Percentiles rank a stretch among this genome's conserved stretches.
Evolutionary conservation across 1,139 yeast species (phyloP).

Genomic region (Yamadazyma taylorii): DNA sequence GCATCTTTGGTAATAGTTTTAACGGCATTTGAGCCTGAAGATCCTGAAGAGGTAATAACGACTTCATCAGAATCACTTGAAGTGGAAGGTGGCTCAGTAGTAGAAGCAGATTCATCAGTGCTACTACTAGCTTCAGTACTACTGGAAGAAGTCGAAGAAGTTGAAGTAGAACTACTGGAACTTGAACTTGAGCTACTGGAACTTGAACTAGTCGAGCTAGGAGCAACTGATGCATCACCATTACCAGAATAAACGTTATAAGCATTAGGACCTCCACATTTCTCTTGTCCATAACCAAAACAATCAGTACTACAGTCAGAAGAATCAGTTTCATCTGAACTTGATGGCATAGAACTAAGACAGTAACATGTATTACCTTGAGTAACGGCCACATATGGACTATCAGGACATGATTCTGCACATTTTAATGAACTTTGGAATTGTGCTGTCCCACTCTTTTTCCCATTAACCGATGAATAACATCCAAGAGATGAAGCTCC

Average conservation of each 20-base stretch:
- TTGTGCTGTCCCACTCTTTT: slow-evolving; percentile 33
- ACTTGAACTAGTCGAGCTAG: slow-evolving; percentile 19
- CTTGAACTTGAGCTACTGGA: slow-evolving; percentile 10
- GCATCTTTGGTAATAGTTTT: slow-evolving; percentile 22
- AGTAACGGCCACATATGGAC: slow-evolving; percentile 58
- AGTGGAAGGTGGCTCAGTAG: slow-evolving; percentile 11
- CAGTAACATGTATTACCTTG: slow-evolving; percentile 66
- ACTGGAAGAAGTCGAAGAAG: slow-evolving; percentile 5
- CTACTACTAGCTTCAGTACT: slow-evolving; percentile 3
- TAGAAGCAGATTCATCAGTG: slow-evolving; percentile 5
- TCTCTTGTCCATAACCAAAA: slow-evolving; percentile 48
- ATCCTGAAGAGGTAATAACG: slow-evolving; percentile 16
- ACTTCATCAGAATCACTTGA: slow-evolving; percentile 7
- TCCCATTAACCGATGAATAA: slow-evolving; percentile 30
- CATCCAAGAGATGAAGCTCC: slow-evolving; percentile 29
- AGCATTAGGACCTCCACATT: slow-evolving; percentile 57
- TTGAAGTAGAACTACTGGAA: slow-evolving; percentile 10
- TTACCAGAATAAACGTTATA: slow-evolving; percentile 41
- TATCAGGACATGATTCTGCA: slow-evolving; percentile 43
- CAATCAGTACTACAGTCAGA: slow-evolving; percentile 48
- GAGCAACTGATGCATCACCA: slow-evolving; percentile 19
- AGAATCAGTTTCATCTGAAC: slow-evolving; percentile 22
- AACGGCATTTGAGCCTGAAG: slow-evolving; percentile 17
- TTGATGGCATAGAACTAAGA: slow-evolving; percentile 52
- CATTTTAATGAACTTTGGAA: slow-evolving; percentile 57